phyloP scores from a whole-genome alignment of 139 green algal genomes.

The Chlamydomonas sp. region DNA sequence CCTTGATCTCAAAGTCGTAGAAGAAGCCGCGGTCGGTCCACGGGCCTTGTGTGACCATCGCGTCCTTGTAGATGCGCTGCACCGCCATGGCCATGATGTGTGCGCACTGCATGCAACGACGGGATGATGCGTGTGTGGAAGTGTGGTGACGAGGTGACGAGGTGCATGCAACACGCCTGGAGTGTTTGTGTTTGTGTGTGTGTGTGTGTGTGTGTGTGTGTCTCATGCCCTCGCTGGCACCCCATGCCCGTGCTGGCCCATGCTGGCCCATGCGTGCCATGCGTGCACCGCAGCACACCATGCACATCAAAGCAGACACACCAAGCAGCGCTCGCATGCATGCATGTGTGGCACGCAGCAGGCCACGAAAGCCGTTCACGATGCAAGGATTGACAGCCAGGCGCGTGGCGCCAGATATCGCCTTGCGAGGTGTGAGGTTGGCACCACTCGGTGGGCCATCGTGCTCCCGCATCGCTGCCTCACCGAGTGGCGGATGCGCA shows the following conservation, averaged over 20 bases:
- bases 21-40: constrained; percentile 98
- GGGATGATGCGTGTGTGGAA: not conserved
- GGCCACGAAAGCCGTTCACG: too few species aligned
- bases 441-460: too few species aligned
- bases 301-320: too few species aligned
- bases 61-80: constrained; percentile 80
- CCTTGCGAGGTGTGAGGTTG: too few species aligned
- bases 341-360: too few species aligned
- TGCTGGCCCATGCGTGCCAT: too few species aligned
- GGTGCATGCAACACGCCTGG: not conserved
- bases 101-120: constrained; percentile 55
- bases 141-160: not conserved
- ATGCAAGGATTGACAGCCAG: too few species aligned
- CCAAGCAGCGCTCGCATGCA: too few species aligned
- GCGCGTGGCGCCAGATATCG: too few species aligned
- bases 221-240: not conserved
- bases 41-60: constrained; percentile 89
- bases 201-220: constrained; percentile 6
- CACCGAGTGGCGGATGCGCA: constrained; percentile 81
- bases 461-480: too few species aligned
- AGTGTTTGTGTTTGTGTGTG: not conserved
- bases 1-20: constrained; percentile 93
- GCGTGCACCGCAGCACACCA: too few species aligned
- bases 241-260: too few species aligned
- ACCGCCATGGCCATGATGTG: constrained; percentile 98